These are phyloP conservation scores for Botrytis medusae DNA, from an alignment of 2,329 filamentous ascomycete genomes.

Conservation along the genomic window DNA sequence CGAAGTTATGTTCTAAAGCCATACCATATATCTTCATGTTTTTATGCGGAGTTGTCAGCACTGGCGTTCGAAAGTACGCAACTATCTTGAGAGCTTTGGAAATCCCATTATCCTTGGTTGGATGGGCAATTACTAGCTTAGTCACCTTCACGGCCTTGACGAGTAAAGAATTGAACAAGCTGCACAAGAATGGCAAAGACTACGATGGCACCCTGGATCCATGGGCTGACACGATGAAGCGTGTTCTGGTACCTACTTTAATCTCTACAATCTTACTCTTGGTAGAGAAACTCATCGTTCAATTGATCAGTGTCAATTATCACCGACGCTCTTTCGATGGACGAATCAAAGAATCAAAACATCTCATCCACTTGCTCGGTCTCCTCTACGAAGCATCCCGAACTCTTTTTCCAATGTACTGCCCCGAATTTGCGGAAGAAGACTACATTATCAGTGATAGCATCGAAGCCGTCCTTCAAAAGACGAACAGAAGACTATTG, in stretches of 20 bases:
- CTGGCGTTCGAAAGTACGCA: constrained; percentile 69
- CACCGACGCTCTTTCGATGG: constrained; percentile 81
- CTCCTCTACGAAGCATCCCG: constrained; percentile 89
- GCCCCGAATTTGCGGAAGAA: constrained; percentile 84
- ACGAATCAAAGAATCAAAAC: constrained; percentile 86
- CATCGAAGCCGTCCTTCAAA: constrained; percentile 65
- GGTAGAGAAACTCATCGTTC: constrained; percentile 75
- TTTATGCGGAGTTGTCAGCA: constrained; percentile 66
- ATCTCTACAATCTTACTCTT: constrained; percentile 70
- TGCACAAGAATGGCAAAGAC: background rate
- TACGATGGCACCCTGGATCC: constrained; percentile 26
- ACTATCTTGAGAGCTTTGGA: constrained; percentile 63
- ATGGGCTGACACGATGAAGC: constrained; percentile 61
- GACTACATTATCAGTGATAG: constrained; percentile 90
- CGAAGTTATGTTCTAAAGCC: constrained; percentile 62
- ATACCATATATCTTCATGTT: constrained; percentile 66
- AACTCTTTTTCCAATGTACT: constrained; percentile 87
- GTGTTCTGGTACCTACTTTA: constrained; percentile 65
- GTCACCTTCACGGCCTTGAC: constrained; percentile 62
- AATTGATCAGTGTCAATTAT: constrained; percentile 82
- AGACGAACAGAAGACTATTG: constrained; percentile 48
- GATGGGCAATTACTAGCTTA: constrained; percentile 64
- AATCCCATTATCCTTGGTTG: constrained; percentile 66
- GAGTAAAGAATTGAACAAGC: constrained; percentile 30
- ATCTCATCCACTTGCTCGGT: constrained; percentile 75